Evolutionary conservation across 2,329 filamentous ascomycete species (phyloP).

Genomic region (Arthrobotrys pseudoclavata): DNA sequence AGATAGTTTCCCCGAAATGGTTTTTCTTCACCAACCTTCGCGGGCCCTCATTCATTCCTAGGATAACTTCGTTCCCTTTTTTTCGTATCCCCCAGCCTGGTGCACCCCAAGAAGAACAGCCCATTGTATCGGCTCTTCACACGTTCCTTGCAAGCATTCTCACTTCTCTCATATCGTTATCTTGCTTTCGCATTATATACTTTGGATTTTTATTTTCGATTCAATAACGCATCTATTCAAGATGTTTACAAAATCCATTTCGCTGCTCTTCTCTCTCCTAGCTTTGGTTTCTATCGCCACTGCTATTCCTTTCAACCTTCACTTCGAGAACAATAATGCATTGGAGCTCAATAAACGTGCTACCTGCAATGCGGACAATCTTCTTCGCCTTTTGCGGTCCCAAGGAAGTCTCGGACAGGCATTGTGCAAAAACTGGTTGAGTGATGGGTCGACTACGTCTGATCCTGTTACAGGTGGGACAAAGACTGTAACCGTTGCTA

Average conservation of each 20-base stretch:
- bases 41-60: constrained; percentile 39
- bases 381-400: constrained; percentile 6
- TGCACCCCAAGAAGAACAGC: constrained; percentile 27
- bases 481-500: constrained; percentile 22
- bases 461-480: background rate
- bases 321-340: constrained; percentile 29
- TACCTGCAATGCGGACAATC: constrained; percentile 20
- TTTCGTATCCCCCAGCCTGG: constrained; percentile 39
- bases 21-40: constrained; percentile 20
- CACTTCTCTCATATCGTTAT: constrained; percentile 12
- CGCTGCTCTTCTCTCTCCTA: constrained; percentile 30
- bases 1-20: constrained; percentile 19
- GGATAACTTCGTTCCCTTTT: constrained; percentile 36
- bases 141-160: constrained; percentile 37
- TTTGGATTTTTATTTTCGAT: constrained; percentile 8
- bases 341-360: constrained; percentile 38
- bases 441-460: background rate
- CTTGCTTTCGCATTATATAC: constrained; percentile 17
- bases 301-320: constrained; percentile 28
- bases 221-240: constrained; percentile 19
- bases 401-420: constrained; percentile 2
- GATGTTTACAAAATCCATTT: constrained; percentile 39
- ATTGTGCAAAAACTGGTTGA: constrained; percentile 17
- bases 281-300: constrained; percentile 40
- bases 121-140: constrained; percentile 40